Conservation (phyloP, 768 basidiomycete genomes). For the Neoboletus magnificus region DNA sequence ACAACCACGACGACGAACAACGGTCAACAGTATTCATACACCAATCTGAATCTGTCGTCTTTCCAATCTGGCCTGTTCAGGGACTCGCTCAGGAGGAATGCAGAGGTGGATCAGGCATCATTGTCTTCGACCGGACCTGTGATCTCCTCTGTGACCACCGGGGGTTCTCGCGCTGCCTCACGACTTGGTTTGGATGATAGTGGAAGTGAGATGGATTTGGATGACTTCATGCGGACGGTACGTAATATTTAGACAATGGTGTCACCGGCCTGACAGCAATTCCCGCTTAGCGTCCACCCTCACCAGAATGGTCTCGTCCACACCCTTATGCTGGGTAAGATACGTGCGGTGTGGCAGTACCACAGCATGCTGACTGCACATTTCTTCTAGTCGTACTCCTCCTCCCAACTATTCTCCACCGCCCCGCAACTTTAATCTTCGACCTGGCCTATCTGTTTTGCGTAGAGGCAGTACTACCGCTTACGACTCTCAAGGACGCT, state of each 20-base stretch:
- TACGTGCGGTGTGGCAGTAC: not conserved
- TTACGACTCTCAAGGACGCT: slow-evolving; percentile 7
- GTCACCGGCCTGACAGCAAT: slow-evolving; percentile 1
- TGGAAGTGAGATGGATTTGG: slow-evolving; percentile 28
- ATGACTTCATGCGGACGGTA: slow-evolving; percentile 17
- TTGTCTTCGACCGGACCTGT: slow-evolving; percentile 7
- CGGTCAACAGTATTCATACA: slow-evolving; percentile 26
- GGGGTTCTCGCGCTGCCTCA: slow-evolving; percentile 13
- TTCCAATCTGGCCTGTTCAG: slow-evolving; percentile 33
- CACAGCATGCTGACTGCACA: slow-evolving; percentile 1
- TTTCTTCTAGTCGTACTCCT: slow-evolving; percentile 20
- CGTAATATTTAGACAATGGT: not conserved
- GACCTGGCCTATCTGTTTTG: slow-evolving; percentile 13
- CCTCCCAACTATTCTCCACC: slow-evolving; percentile 22
- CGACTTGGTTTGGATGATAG: slow-evolving; percentile 22
- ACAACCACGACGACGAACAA: slow-evolving; percentile 6
- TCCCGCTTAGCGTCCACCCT: slow-evolving; percentile 22
- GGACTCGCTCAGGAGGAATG: slow-evolving; percentile 30
- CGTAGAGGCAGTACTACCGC: slow-evolving; percentile 8
- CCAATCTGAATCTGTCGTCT: slow-evolving; percentile 28
- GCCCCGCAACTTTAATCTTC: slow-evolving; percentile 14
- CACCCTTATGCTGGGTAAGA: slow-evolving; percentile 28
- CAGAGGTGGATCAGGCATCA: slow-evolving; percentile 21
- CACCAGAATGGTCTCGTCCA: slow-evolving; percentile 24
- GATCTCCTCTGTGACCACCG: not conserved